Conservation (phyloP, 192 early-diverging fungal genomes). For the Phycomyces blakesleeanus region DNA sequence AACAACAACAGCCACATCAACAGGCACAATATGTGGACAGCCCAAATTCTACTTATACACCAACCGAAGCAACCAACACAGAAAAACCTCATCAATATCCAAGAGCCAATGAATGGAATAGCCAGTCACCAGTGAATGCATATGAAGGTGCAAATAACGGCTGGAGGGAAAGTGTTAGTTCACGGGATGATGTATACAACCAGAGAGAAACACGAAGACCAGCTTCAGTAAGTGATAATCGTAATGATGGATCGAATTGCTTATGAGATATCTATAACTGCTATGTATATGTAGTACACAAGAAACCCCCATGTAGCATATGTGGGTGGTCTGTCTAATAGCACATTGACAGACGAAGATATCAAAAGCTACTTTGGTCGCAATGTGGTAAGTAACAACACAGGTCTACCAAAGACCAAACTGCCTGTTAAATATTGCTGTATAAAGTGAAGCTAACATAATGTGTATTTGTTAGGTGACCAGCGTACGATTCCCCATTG, state of each 20-base stretch:
- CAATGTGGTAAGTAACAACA: constrained; percentile 26
- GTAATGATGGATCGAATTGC: too few species aligned
- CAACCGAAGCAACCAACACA: constrained; percentile 21
- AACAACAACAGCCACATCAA: too few species aligned
- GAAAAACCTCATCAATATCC: background rate
- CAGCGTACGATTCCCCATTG: constrained; percentile 30
- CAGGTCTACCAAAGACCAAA: too few species aligned
- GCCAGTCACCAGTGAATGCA: background rate
- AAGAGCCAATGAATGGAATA: background rate
- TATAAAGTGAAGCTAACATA: constrained; percentile 20
- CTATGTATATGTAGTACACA: background rate
- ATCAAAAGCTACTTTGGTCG: constrained; percentile 31
- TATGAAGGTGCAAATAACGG: too few species aligned
- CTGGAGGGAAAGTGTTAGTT: too few species aligned
- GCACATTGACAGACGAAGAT: constrained; percentile 33
- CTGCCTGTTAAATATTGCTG: background rate
- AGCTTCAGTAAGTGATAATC: too few species aligned
- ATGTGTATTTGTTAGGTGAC: constrained; percentile 27
- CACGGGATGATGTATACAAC: too few species aligned
- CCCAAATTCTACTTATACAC: background rate
- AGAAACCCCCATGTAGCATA: constrained; percentile 23
- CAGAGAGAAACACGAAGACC: too few species aligned
- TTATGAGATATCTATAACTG: too few species aligned
- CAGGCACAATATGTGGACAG: too few species aligned
- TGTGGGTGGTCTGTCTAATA: constrained; percentile 27